Conservation (phyloP, 2,329 filamentous ascomycete genomes). For the Hymenoscyphus scutula region DNA sequence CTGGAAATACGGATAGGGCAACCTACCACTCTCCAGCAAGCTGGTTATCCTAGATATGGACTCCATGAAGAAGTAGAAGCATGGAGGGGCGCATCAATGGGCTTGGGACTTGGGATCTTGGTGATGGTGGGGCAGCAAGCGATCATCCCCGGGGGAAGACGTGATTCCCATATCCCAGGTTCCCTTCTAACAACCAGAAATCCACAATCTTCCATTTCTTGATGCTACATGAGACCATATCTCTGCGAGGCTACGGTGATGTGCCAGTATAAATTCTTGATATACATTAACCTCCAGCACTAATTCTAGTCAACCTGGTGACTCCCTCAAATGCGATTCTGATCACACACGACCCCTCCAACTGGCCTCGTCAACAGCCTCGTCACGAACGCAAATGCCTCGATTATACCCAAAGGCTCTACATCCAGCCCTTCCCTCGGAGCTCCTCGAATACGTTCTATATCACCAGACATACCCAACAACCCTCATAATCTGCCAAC, state of each 20-base stretch:
- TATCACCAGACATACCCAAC: conserved; percentile 54
- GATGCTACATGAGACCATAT: background rate
- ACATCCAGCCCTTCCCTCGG: conserved; percentile 52
- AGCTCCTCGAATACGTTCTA: conserved; percentile 66
- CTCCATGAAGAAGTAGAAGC: conserved; percentile 74
- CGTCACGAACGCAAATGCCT: conserved; percentile 20
- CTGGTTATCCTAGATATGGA: conserved; percentile 91
- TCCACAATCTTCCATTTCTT: background rate
- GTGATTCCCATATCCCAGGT: conserved; percentile 3
- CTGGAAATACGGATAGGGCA: conserved; percentile 4
- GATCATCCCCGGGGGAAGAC: conserved; percentile 2
- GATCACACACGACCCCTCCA: conserved; percentile 11
- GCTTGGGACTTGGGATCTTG: conserved; percentile 14
- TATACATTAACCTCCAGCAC: conserved; percentile 28
- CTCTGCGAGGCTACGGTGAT: background rate
- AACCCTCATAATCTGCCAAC: conserved; percentile 69
- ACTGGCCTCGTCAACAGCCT: conserved; percentile 8
- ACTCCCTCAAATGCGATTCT: background rate
- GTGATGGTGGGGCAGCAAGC: conserved; percentile 28
- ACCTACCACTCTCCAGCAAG: conserved; percentile 87
- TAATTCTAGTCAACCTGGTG: conserved; percentile 20
- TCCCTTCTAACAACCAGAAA: background rate
- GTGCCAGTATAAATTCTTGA: conserved; percentile 9
- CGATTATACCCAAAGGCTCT: conserved; percentile 43
- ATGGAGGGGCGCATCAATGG: conserved; percentile 24